Conservation (phyloP, 2,329 filamentous ascomycete genomes). For the Talaromyces sp. region DNA sequence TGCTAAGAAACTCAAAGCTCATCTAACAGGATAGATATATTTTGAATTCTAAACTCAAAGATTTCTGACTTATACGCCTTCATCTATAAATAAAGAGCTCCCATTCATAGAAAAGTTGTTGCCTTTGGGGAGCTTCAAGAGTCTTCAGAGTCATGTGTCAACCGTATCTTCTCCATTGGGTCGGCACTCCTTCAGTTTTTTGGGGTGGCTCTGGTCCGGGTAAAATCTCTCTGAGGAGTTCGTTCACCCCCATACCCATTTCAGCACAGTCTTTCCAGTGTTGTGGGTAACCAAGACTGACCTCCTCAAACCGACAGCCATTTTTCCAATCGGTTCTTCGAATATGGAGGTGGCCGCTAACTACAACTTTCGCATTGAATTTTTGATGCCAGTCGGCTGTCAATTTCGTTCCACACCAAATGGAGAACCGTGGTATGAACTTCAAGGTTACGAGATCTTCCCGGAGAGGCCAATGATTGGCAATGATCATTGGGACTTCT, state of each 20-base stretch:
- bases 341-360: conserved; percentile 17
- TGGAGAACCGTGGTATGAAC: conserved; percentile 13
- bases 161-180: conserved; percentile 17
- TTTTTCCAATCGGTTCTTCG: conserved; percentile 17
- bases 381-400: conserved; percentile 15
- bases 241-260: conserved; percentile 13
- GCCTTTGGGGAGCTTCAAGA: background rate
- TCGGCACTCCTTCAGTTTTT: background rate
- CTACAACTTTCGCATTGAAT: conserved; percentile 16
- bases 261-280: conserved; percentile 18
- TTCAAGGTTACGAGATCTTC: conserved; percentile 15
- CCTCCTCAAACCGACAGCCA: conserved; percentile 17
- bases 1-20: background rate
- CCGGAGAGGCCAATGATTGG: conserved; percentile 17
- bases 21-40: background rate
- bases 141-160: background rate
- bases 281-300: conserved; percentile 17
- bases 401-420: conserved; percentile 17
- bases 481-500: conserved; percentile 13
- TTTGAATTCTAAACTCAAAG: background rate
- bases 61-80: background rate
- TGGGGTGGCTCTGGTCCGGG: conserved; percentile 8
- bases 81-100: background rate
- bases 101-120: background rate
- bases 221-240: conserved; percentile 15